These are phyloP conservation scores for Nicotiana obtusifolia DNA, from an alignment of 257 asterid genomes.

Conservation along the genomic window DNA sequence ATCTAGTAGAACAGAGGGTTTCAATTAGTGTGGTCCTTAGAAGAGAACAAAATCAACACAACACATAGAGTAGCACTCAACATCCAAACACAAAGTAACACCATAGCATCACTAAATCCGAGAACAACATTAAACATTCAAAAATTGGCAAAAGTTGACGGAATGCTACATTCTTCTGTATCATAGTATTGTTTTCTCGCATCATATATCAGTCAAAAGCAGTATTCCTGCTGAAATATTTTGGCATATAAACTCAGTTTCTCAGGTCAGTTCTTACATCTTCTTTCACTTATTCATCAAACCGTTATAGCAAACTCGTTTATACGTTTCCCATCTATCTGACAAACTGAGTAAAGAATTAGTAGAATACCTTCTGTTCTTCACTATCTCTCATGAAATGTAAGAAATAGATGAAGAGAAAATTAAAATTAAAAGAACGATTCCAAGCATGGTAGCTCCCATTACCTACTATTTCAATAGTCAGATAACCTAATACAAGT, in stretches of 20 bases:
- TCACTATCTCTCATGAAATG: background rate
- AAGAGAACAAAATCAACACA: background rate
- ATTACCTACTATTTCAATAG: background rate
- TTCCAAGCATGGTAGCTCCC: background rate
- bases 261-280: background rate
- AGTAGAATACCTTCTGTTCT: background rate
- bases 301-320: background rate
- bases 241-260: background rate
- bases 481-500: background rate
- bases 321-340: background rate
- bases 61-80: background rate
- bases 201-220: background rate
- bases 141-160: background rate
- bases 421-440: background rate
- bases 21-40: background rate
- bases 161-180: background rate
- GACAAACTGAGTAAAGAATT: background rate
- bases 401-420: background rate
- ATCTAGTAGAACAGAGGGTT: constrained; percentile 31
- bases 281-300: background rate
- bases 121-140: background rate
- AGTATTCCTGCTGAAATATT: background rate
- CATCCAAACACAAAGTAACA: background rate
- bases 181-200: background rate
- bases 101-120: background rate